Percentiles rank a stretch among this genome's conserved stretches.
Conservation (phyloP, 768 basidiomycete genomes). For the Mycena polygramma region DNA sequence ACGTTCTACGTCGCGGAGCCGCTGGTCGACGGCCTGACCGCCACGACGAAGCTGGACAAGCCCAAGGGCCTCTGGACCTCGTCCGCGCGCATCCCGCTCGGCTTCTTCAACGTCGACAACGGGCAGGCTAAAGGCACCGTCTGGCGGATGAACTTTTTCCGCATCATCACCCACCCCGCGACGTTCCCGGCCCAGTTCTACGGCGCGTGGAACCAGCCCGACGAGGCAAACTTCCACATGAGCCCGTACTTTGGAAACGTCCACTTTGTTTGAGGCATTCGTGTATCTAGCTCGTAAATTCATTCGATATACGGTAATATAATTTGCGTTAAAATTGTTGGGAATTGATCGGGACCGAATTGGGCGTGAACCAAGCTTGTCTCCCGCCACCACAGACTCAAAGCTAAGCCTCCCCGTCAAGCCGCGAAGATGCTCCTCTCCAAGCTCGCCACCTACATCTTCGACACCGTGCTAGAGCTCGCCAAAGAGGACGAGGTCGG, state of each 20-base stretch:
- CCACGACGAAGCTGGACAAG: conserved; percentile 29
- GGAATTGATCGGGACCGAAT: background rate
- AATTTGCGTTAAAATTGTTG: background rate
- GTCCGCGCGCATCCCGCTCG: conserved; percentile 33
- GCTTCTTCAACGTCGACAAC: conserved; percentile 35
- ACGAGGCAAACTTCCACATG: conserved; percentile 32
- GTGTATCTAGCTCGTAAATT: background rate
- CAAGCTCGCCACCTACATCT: too few species aligned
- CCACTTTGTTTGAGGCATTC: conserved; percentile 15
- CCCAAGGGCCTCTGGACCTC: conserved; percentile 33
- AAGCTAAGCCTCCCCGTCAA: too few species aligned
- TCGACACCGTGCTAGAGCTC: too few species aligned
- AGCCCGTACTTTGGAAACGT: conserved; percentile 26
- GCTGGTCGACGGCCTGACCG: conserved; percentile 31
- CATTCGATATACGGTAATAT: too few species aligned
- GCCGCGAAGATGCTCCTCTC: too few species aligned
- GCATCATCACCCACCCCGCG: conserved; percentile 27
- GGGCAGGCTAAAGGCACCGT: conserved; percentile 31
- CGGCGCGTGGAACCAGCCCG: conserved; percentile 35
- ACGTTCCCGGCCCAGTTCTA: conserved; percentile 36
- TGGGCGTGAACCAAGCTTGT: background rate
- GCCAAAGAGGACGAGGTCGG: too few species aligned
- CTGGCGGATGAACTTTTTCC: conserved; percentile 39
- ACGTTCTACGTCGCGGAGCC: conserved; percentile 30
- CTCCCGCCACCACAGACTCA: too few species aligned